These are phyloP conservation scores for Chaetomiaceae sp. DNA, from an alignment of 2,329 filamentous ascomycete species.

Conservation along the genomic window DNA sequence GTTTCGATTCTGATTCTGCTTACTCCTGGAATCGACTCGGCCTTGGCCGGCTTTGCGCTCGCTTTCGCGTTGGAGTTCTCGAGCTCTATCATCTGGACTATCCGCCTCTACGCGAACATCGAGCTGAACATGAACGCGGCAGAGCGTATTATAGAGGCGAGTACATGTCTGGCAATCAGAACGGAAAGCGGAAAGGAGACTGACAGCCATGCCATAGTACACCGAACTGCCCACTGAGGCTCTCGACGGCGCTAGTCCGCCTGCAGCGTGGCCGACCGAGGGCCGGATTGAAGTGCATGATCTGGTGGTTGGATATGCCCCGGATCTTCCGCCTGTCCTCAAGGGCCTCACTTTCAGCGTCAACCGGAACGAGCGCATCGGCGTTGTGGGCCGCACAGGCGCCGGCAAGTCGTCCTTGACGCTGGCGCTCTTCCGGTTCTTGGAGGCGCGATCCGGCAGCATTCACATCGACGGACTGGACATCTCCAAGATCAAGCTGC, in stretches of 20 bases:
- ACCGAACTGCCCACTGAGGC: slow-evolving; percentile 61
- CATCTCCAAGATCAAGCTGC: slow-evolving; percentile 63
- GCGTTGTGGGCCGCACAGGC: slow-evolving; percentile 72
- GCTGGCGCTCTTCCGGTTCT: slow-evolving; percentile 69
- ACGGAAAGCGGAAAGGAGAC: neutral
- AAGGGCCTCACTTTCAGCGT: slow-evolving; percentile 63
- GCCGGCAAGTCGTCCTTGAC: slow-evolving; percentile 73
- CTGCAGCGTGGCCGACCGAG: slow-evolving; percentile 68
- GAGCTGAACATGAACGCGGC: slow-evolving; percentile 76
- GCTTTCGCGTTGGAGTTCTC: slow-evolving; percentile 68
- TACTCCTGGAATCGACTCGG: slow-evolving; percentile 56
- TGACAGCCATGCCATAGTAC: slow-evolving; percentile 38
- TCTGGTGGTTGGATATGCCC: slow-evolving; percentile 65
- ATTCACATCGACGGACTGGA: slow-evolving; percentile 69
- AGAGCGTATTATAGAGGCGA: slow-evolving; percentile 62
- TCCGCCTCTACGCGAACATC: slow-evolving; percentile 62
- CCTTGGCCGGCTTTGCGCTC: slow-evolving; percentile 69
- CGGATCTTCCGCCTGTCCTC: slow-evolving; percentile 63
- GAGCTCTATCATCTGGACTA: slow-evolving; percentile 55
- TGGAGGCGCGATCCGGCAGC: slow-evolving; percentile 60
- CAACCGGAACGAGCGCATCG: slow-evolving; percentile 61
- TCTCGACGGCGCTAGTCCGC: slow-evolving; percentile 53
- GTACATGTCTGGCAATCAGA: neutral
- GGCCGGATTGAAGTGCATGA: slow-evolving; percentile 68
- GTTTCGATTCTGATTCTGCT: slow-evolving; percentile 60